These are phyloP conservation scores for Beauveria rudraprayagi DNA, from an alignment of 2,329 filamentous ascomycete genomes.

Conservation along the genomic window DNA sequence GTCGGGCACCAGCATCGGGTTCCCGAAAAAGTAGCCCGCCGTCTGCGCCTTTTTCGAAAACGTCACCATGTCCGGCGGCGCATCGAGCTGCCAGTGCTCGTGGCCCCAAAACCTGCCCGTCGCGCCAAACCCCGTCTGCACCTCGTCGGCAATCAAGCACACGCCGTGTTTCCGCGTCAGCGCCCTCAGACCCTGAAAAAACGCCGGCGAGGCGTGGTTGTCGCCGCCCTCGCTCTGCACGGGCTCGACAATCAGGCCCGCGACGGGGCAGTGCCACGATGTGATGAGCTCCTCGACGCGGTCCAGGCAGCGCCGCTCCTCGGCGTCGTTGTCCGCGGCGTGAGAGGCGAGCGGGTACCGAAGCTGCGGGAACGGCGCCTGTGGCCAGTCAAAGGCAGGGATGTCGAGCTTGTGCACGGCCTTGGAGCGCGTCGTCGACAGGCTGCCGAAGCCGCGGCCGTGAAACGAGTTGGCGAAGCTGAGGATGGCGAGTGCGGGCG, in stretches of 20 bases:
- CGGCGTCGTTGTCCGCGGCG: constrained; percentile 58
- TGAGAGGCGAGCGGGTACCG: constrained; percentile 71
- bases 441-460: constrained; percentile 68
- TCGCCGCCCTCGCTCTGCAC: constrained; percentile 79
- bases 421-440: constrained; percentile 75
- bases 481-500: constrained; percentile 67
- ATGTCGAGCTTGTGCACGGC: constrained; percentile 82
- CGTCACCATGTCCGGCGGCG: constrained; percentile 77
- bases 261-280: constrained; percentile 59
- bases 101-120: constrained; percentile 85
- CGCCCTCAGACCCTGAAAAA: constrained; percentile 68
- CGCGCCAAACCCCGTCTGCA: constrained; percentile 77
- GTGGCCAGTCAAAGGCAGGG: constrained; percentile 81
- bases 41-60: constrained; percentile 85
- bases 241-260: constrained; percentile 68
- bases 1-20: constrained; percentile 66
- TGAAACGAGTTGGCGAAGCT: constrained; percentile 75
- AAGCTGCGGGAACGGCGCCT: constrained; percentile 69
- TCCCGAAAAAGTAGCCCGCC: constrained; percentile 74
- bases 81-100: constrained; percentile 68
- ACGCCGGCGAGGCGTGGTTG: constrained; percentile 71
- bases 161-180: constrained; percentile 63
- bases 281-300: constrained; percentile 66
- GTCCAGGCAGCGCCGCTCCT: constrained; percentile 64
- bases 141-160: constrained; percentile 74